Conservation (phyloP, 352 stramenopile genomes). For the Pythium grandisporangium region DNA sequence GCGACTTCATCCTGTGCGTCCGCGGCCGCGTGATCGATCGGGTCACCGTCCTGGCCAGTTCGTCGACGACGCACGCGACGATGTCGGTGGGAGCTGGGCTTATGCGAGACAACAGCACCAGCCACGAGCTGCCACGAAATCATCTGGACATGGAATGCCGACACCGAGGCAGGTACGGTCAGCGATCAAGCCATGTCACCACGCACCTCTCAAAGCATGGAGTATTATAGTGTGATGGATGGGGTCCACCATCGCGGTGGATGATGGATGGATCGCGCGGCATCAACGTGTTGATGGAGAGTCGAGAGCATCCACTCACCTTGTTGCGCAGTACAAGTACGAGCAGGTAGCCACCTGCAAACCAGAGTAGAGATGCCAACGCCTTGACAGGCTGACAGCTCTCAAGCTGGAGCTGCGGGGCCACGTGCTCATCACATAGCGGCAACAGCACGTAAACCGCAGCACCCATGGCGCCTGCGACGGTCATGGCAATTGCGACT, state of each 20-base stretch:
- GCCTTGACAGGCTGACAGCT: constrained; percentile 20
- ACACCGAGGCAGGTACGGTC: too few relatives aligned
- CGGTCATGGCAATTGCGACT: constrained; percentile 8
- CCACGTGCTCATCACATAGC: constrained; percentile 9
- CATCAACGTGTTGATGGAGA: neutral
- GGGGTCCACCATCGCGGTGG: too few relatives aligned
- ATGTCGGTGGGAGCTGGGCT: too few relatives aligned
- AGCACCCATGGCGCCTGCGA: constrained; percentile 5
- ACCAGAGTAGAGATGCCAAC: constrained; percentile 44
- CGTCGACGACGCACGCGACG: constrained; percentile 6
- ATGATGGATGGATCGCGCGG: too few relatives aligned
- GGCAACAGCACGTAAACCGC: constrained; percentile 13
- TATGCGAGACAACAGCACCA: constrained; percentile 28
- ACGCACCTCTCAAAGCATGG: too few relatives aligned
- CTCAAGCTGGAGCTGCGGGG: constrained; percentile 17
- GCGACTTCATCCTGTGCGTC: too few relatives aligned
- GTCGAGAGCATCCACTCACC: constrained; percentile 10
- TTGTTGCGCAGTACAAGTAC: constrained; percentile 31
- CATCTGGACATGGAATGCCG: too few relatives aligned
- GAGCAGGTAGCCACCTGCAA: constrained; percentile 34
- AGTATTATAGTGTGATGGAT: too few relatives aligned
- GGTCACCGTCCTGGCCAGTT: too few relatives aligned
- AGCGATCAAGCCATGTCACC: too few relatives aligned
- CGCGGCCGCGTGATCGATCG: too few relatives aligned
- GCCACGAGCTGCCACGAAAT: constrained; percentile 46